These are phyloP conservation scores for Periglandula ipomoeae DNA, from an alignment of 2,329 filamentous ascomycete species.

Conservation along the genomic window DNA sequence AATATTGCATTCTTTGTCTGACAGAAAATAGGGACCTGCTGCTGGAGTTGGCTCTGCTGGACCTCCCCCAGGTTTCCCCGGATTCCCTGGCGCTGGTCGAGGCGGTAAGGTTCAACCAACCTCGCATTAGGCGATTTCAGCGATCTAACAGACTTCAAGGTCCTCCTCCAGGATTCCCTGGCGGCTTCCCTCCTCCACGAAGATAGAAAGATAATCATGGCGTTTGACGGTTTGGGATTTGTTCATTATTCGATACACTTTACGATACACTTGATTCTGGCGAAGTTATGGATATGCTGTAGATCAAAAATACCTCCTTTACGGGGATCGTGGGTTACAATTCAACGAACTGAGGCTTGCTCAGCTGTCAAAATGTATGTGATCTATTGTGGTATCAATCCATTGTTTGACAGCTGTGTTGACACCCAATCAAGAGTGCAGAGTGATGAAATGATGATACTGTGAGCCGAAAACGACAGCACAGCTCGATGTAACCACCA, in stretches of 20 bases:
- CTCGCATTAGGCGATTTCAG: conserved; percentile 1
- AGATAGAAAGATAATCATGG: conserved; percentile 31
- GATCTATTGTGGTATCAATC: conserved; percentile 5
- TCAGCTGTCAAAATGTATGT: conserved; percentile 5
- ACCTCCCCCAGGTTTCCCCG: conserved; percentile 53
- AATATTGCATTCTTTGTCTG: conserved; percentile 12
- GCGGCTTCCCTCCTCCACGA: conserved; percentile 50
- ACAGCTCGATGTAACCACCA: neutral
- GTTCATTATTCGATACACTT: conserved; percentile 14
- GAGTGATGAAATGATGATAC: neutral
- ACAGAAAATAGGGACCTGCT: conserved; percentile 55
- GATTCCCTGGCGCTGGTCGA: conserved; percentile 45
- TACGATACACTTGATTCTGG: conserved; percentile 14
- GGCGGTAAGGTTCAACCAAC: conserved; percentile 37
- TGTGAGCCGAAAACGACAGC: neutral
- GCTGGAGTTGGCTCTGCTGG: conserved; percentile 70
- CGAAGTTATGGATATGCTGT: conserved; percentile 6
- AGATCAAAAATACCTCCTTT: conserved; percentile 1
- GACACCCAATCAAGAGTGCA: conserved; percentile 5
- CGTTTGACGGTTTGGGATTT: conserved; percentile 16
- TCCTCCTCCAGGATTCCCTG: conserved; percentile 42
- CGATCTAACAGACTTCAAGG: conserved; percentile 27
- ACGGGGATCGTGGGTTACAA: neutral
- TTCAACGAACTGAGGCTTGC: neutral
- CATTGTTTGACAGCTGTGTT: conserved; percentile 8